Percentiles rank a stretch among this genome's conserved stretches.
phyloP scores from a whole-genome alignment of 176 grass and related monocot genomes.

The Eleusine coracana region DNA sequence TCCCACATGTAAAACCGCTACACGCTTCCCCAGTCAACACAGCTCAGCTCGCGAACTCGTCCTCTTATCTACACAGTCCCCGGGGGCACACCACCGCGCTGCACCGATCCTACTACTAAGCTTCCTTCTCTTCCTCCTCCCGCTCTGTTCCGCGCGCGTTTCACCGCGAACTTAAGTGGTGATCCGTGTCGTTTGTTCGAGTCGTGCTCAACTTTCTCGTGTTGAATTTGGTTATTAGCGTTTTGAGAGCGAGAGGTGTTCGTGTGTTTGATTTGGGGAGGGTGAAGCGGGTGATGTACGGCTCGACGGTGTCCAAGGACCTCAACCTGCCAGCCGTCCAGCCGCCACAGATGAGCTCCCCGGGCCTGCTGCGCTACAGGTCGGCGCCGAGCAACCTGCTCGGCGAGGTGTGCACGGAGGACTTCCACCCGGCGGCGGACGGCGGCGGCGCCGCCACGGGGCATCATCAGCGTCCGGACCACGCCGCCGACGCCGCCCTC shows the following conservation, averaged over 20 bases:
- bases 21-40: constrained; percentile 26
- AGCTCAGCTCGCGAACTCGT: background rate
- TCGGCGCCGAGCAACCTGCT: constrained; percentile 80
- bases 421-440: constrained; percentile 32
- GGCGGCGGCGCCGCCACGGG: constrained; percentile 5
- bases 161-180: background rate
- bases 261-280: background rate
- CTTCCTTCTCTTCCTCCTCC: background rate
- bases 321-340: constrained; percentile 64
- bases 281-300: constrained; percentile 63
- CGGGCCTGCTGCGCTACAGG: constrained; percentile 78
- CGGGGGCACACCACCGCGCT: background rate
- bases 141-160: background rate
- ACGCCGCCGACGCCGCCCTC: constrained; percentile 63
- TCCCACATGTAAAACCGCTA: constrained; percentile 34
- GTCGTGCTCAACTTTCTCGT: background rate
- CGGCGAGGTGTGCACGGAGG: constrained; percentile 63
- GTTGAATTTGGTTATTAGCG: background rate
- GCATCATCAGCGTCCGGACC: constrained; percentile 23
- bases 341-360: constrained; percentile 66
- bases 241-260: background rate
- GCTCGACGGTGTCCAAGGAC: constrained; percentile 71
- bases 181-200: background rate
- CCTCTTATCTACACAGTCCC: constrained; percentile 18
- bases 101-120: background rate